A percentile compares a stretch with the other conserved stretches of the same genome.
Conservation (phyloP, 768 basidiomycete genomes). For the Psilocybe azurescens region DNA sequence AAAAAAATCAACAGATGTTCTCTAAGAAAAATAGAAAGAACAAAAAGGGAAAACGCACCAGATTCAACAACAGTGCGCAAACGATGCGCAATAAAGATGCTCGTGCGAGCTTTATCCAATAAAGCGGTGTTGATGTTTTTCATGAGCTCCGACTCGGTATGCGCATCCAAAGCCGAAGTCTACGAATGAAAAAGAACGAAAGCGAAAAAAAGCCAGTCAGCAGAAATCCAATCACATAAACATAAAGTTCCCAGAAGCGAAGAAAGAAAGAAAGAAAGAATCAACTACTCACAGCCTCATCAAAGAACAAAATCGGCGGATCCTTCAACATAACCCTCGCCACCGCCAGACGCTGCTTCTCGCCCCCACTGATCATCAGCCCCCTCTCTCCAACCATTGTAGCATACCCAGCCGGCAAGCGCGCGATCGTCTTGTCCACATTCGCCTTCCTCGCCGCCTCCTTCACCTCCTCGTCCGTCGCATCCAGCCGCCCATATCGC, state of each 20-base stretch:
- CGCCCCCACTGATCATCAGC: conserved; percentile 97
- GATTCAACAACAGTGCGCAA: conserved; percentile 90
- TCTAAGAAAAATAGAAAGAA: neutral
- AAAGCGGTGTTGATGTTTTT: conserved; percentile 86
- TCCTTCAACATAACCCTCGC: conserved; percentile 93
- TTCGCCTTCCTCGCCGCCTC: conserved; percentile 87
- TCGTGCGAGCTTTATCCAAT: conserved; percentile 81
- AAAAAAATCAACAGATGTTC: neutral
- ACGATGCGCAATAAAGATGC: conserved; percentile 96
- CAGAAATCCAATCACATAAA: neutral
- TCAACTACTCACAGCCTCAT: conserved; percentile 98
- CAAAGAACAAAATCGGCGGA: conserved; percentile 96
- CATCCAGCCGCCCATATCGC: conserved; percentile 87
- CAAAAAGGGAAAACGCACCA: conserved; percentile 49
- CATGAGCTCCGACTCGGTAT: conserved; percentile 96
- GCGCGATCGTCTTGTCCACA: conserved; percentile 79
- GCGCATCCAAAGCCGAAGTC: conserved; percentile 96
- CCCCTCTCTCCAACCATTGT: conserved; percentile 97
- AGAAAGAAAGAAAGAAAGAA: conserved; percentile 5
- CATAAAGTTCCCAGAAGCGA: too few relatives aligned
- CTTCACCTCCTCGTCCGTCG: conserved; percentile 88
- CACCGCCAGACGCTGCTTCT: conserved; percentile 96
- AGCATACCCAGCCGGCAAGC: conserved; percentile 83
- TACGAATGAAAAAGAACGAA: conserved; percentile 30
- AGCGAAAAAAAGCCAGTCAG: neutral